A percentile compares a stretch with the other conserved stretches of the same genome.
Evolutionary conservation across 208 protist genomes (phyloP).

Genomic region (Wallacemonas sp.): DNA sequence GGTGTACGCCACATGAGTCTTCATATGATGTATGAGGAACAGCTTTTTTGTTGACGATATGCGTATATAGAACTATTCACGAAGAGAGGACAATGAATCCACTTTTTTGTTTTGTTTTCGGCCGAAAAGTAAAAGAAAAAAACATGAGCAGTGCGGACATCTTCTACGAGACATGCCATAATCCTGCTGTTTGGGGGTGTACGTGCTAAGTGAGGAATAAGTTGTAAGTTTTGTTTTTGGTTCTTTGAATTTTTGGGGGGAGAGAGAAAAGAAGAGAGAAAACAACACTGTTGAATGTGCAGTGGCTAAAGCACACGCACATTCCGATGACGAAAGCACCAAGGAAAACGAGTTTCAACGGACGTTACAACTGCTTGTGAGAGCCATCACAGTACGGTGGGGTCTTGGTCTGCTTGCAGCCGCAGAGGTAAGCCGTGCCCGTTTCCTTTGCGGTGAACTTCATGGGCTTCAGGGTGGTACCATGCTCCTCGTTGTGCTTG

Average conservation of each 20-base stretch:
- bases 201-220: neutral
- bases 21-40: too few species aligned
- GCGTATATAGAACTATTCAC: too few species aligned
- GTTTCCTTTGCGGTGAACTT: slow-evolving; percentile 33
- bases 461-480: slow-evolving; percentile 31
- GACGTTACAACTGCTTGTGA: too few species aligned
- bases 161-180: neutral
- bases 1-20: too few species aligned
- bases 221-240: slow-evolving; percentile 10
- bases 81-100: too few species aligned
- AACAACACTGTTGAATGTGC: neutral
- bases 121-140: too few species aligned
- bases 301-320: too few species aligned
- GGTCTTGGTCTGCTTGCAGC: slow-evolving; percentile 47
- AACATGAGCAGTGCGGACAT: too few species aligned
- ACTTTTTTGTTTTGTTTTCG: too few species aligned
- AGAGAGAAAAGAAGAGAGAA: slow-evolving; percentile 14
- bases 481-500: slow-evolving; percentile 33
- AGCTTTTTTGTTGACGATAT: too few species aligned
- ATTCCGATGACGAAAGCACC: neutral
- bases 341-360: too few species aligned
- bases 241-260: neutral
- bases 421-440: slow-evolving; percentile 30
- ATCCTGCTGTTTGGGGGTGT: neutral
- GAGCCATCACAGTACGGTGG: slow-evolving; percentile 42